Evolutionary conservation across 2,329 filamentous ascomycete genomes (phyloP).

Genomic region (Nannizziopsis barbatae): DNA sequence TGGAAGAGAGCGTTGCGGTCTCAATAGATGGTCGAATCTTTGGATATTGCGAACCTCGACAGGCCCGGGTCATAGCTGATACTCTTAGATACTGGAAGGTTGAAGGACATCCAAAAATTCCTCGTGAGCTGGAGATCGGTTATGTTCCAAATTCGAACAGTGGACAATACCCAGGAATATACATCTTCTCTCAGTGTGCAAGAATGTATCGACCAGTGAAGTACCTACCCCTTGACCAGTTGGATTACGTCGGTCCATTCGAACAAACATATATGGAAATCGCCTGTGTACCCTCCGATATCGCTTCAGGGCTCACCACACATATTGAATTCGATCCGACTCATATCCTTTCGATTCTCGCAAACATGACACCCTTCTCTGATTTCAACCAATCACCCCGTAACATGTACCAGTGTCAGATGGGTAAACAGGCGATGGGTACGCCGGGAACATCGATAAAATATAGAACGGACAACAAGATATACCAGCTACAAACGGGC

Average conservation of each 20-base stretch:
- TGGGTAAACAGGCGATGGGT: slow-evolving; percentile 99
- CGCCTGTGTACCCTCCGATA: slow-evolving; percentile 76
- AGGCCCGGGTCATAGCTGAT: slow-evolving; percentile 71
- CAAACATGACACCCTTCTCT: slow-evolving; percentile 97
- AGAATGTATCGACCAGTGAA: slow-evolving; percentile 87
- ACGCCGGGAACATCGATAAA: slow-evolving; percentile 76
- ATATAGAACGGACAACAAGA: slow-evolving; percentile 93
- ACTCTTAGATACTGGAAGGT: slow-evolving; percentile 94
- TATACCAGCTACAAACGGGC: slow-evolving; percentile 86
- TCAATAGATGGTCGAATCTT: slow-evolving; percentile 84
- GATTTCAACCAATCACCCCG: slow-evolving; percentile 97
- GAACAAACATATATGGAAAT: slow-evolving; percentile 99
- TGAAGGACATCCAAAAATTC: slow-evolving; percentile 67
- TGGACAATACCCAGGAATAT: slow-evolving; percentile 92
- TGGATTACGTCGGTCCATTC: slow-evolving; percentile 82
- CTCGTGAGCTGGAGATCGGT: slow-evolving; percentile 77
- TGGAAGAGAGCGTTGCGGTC: slow-evolving; percentile 74
- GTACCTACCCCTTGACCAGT: slow-evolving; percentile 73
- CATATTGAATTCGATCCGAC: slow-evolving; percentile 92
- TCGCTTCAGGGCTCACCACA: slow-evolving; percentile 76
- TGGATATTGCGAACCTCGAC: slow-evolving; percentile 77
- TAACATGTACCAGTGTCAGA: slow-evolving; percentile 99
- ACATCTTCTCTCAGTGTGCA: slow-evolving; percentile 76
- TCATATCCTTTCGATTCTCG: slow-evolving; percentile 92
- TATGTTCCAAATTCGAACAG: slow-evolving; percentile 78